Evolutionary conservation across 1,284 basidiomycete genomes (phyloP).

Genomic region (Puccinia triticina): DNA sequence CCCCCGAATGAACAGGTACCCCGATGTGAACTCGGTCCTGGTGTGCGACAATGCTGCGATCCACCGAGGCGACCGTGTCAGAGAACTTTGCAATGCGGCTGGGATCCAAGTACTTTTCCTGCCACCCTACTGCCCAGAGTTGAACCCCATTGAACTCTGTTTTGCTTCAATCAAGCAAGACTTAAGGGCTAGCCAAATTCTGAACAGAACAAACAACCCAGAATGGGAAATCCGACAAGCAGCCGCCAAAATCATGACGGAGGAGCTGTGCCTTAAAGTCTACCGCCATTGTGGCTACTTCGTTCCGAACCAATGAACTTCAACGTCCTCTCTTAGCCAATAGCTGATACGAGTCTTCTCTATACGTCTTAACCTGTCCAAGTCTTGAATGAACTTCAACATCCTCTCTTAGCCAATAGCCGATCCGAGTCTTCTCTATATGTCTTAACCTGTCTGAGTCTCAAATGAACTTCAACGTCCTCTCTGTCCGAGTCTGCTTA

Average conservation of each 20-base stretch:
- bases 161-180: conserved; percentile 1
- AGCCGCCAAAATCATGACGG: neutral
- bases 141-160: neutral
- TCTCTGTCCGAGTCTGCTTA: too few relatives aligned
- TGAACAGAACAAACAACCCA: neutral
- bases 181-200: neutral
- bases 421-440: too few relatives aligned
- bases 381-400: neutral
- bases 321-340: neutral
- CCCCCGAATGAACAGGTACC: too few relatives aligned
- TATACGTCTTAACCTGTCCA: too few relatives aligned
- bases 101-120: conserved; percentile 1
- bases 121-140: conserved; percentile 19
- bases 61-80: neutral
- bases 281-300: neutral
- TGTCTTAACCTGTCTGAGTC: too few relatives aligned
- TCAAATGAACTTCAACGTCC: too few relatives aligned
- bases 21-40: neutral
- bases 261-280: neutral
- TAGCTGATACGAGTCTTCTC: too few relatives aligned
- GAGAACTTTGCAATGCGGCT: neutral
- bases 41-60: neutral
- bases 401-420: too few relatives aligned
- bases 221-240: neutral
- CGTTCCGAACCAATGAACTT: neutral